A percentile compares a stretch with the other conserved stretches of the same genome.
These are phyloP conservation scores for Aquilaria agallochum DNA, from an alignment of 441 rosid species.

Conservation along the genomic window DNA sequence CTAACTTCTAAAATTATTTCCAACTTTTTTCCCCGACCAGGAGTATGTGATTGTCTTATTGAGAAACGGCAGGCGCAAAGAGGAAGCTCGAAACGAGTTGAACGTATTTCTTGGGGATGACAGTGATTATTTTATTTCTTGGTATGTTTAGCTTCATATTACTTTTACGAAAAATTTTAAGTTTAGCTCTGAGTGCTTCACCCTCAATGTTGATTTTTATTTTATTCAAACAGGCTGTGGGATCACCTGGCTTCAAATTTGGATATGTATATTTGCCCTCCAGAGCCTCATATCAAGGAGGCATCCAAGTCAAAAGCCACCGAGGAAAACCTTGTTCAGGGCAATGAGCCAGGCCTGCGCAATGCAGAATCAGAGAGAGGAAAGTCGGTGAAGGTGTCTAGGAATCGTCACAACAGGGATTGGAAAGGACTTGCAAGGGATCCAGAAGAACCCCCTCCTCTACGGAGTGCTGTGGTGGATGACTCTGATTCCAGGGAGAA, in stretches of 20 bases:
- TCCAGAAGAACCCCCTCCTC: slow-evolving; percentile 55
- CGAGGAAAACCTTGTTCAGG: slow-evolving; percentile 24
- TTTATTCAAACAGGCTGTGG: slow-evolving; percentile 74
- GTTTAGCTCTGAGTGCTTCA: slow-evolving; percentile 10
- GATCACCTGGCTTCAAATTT: slow-evolving; percentile 70
- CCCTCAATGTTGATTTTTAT: background rate
- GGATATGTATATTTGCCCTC: slow-evolving; percentile 50
- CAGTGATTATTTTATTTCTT: slow-evolving; percentile 76
- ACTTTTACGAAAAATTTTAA: too few species aligned
- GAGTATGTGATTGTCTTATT: slow-evolving; percentile 92
- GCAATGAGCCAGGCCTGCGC: slow-evolving; percentile 22
- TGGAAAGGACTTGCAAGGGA: slow-evolving; percentile 61
- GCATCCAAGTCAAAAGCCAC: slow-evolving; percentile 21
- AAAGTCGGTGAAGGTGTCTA: slow-evolving; percentile 30
- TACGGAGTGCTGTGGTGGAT: slow-evolving; percentile 56
- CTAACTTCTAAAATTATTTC: slow-evolving; percentile 1
- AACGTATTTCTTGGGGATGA: slow-evolving; percentile 92
- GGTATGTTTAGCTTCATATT: slow-evolving; percentile 43
- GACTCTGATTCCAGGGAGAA: slow-evolving; percentile 36
- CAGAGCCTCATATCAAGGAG: slow-evolving; percentile 31
- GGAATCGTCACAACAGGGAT: slow-evolving; percentile 52
- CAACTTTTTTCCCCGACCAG: slow-evolving; percentile 38
- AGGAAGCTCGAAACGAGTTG: slow-evolving; percentile 85
- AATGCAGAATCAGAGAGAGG: slow-evolving; percentile 47
- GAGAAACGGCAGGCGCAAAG: slow-evolving; percentile 84